A percentile compares a stretch with the other conserved stretches of the same genome.
Evolutionary conservation across 306 rosid genomes (phyloP).

Genomic region (Quercus ilex): DNA sequence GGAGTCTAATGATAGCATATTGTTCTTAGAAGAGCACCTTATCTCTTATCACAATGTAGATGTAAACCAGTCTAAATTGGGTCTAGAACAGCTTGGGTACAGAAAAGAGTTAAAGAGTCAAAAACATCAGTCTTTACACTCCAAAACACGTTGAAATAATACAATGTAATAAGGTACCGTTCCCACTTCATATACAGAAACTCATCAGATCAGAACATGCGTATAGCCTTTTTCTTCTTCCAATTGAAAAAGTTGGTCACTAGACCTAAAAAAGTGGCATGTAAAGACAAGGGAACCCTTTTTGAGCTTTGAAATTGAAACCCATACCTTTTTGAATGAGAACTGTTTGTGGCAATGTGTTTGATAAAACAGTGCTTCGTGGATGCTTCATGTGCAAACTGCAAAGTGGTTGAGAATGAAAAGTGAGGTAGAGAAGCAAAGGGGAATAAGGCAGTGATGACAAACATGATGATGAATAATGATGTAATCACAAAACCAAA

Average conservation of each 20-base stretch:
- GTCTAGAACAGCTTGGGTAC: too few species aligned
- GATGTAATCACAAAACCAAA: not conserved
- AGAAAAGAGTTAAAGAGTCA: too few species aligned
- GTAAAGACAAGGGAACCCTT: conserved; percentile 38
- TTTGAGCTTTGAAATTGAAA: conserved; percentile 13
- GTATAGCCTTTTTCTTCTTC: not conserved
- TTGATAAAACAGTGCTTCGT: not conserved
- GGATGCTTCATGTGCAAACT: not conserved
- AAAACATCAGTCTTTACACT: too few species aligned
- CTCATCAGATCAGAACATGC: too few species aligned
- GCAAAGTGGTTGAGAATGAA: not conserved
- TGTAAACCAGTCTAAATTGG: not conserved
- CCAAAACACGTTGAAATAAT: too few species aligned
- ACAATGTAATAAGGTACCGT: not conserved
- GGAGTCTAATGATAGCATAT: not conserved
- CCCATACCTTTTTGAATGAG: not conserved
- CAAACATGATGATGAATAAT: not conserved
- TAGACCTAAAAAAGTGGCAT: conserved; percentile 5
- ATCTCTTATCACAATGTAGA: not conserved
- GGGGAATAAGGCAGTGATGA: not conserved
- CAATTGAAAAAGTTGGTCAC: not conserved
- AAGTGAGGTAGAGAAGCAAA: not conserved
- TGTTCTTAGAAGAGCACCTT: not conserved
- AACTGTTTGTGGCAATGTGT: not conserved
- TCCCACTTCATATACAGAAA: not conserved